Percentiles rank a stretch among this genome's conserved stretches.
phyloP scores from a whole-genome alignment of 345 rosid species.

The Melaleuca quinquenervia region DNA sequence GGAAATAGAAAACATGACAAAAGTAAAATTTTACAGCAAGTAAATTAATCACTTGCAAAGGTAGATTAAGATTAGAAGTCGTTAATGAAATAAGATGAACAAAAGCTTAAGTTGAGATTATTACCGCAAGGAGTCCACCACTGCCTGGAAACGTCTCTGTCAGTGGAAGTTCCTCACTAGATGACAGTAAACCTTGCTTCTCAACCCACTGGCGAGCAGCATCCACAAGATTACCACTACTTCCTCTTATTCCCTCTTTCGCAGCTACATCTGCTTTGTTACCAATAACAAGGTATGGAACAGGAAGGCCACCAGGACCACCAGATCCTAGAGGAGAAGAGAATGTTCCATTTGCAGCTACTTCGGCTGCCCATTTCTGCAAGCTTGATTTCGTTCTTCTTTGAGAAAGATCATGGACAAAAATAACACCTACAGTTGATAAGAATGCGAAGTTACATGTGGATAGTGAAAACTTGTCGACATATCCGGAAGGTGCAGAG shows the following conservation, averaged over 20 bases:
- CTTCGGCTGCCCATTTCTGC: conserved; percentile 93
- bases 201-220: conserved; percentile 99
- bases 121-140: conserved; percentile 73
- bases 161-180: conserved; percentile 91
- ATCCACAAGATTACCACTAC: conserved; percentile 97
- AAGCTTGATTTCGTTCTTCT: conserved; percentile 92
- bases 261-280: conserved; percentile 94
- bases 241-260: conserved; percentile 87
- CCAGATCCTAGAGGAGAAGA: conserved; percentile 91
- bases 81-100: neutral
- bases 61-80: neutral
- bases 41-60: neutral
- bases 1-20: neutral
- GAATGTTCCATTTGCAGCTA: conserved; percentile 79
- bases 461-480: neutral
- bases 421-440: conserved; percentile 66
- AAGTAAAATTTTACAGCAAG: neutral
- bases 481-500: neutral
- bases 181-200: conserved; percentile 94
- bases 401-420: conserved; percentile 96
- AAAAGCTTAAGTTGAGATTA: conserved; percentile 10
- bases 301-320: conserved; percentile 98
- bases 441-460: neutral
- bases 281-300: conserved; percentile 86
- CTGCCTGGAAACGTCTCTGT: conserved; percentile 92